Evolutionary conservation across 2,329 filamentous ascomycete genomes (phyloP).

Genomic region (Aureobasidium sp.): DNA sequence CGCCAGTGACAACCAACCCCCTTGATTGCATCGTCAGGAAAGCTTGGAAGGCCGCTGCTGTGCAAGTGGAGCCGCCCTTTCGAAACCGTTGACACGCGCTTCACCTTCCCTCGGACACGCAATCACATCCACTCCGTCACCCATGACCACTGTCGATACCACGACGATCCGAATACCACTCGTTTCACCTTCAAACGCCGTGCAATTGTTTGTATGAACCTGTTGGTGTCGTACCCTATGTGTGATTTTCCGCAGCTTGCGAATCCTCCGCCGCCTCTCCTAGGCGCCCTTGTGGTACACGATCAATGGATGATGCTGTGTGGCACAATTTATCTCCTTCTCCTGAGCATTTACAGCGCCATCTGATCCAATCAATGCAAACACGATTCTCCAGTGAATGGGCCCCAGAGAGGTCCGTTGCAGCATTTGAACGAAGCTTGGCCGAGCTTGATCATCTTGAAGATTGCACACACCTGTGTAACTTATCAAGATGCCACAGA

Average conservation of each 20-base stretch:
- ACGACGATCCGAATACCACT: constrained; percentile 8
- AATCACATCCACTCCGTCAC: constrained; percentile 9
- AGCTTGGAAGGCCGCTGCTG: not conserved
- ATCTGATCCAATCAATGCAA: constrained; percentile 1
- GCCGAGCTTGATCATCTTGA: not conserved
- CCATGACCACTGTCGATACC: not conserved
- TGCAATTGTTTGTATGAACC: not conserved
- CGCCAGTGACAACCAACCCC: not conserved
- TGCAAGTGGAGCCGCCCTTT: constrained; percentile 4
- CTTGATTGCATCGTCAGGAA: constrained; percentile 5
- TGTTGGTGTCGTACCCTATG: not conserved
- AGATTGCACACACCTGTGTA: not conserved
- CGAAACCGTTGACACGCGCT: constrained; percentile 10
- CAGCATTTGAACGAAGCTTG: not conserved
- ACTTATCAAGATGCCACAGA: not conserved
- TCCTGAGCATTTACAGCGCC: not conserved
- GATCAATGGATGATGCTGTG: not conserved
- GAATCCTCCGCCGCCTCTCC: not conserved
- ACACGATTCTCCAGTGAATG: not conserved
- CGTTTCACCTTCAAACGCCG: constrained; percentile 5
- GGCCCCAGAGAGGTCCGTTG: not conserved
- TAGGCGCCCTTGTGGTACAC: not conserved
- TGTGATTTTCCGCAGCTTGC: not conserved
- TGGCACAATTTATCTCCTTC: constrained; percentile 4
- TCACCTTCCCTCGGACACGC: not conserved